These are phyloP conservation scores for Noccaea caerulescens DNA, from an alignment of 345 rosid species.

Conservation along the genomic window DNA sequence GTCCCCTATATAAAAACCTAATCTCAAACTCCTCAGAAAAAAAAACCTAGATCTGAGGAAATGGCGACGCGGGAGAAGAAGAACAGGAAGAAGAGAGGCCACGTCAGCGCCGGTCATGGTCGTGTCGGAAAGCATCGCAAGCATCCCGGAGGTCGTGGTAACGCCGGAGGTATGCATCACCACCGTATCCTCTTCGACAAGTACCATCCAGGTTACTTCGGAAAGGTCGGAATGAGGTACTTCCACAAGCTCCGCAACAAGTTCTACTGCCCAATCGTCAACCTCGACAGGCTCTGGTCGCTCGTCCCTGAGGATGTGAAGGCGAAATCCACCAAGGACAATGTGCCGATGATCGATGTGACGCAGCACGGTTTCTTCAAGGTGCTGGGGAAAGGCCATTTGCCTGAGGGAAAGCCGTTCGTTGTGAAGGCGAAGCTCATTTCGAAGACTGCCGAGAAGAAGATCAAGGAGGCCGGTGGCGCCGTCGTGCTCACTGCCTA, in stretches of 20 bases:
- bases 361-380: conserved; percentile 64
- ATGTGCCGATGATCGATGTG: conserved; percentile 61
- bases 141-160: conserved; percentile 73
- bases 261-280: conserved; percentile 67
- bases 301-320: conserved; percentile 59
- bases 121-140: conserved; percentile 80
- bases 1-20: conserved; percentile 24
- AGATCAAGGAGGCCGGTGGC: conserved; percentile 75
- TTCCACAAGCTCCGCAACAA: conserved; percentile 73
- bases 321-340: conserved; percentile 59
- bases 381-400: conserved; percentile 59
- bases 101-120: conserved; percentile 80
- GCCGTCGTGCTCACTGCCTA: conserved; percentile 56
- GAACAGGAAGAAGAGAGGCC: conserved; percentile 82
- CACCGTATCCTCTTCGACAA: conserved; percentile 78
- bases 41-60: conserved; percentile 27
- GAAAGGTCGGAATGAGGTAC: conserved; percentile 55
- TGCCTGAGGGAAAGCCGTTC: conserved; percentile 59
- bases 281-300: conserved; percentile 74
- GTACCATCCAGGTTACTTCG: conserved; percentile 77
- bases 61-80: conserved; percentile 70
- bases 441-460: conserved; percentile 68
- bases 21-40: too few relatives aligned
- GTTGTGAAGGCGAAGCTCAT: conserved; percentile 70
- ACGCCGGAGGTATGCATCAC: conserved; percentile 72